phyloP scores from a whole-genome alignment of 106 monocot species.

The Dendrobium officinale region DNA sequence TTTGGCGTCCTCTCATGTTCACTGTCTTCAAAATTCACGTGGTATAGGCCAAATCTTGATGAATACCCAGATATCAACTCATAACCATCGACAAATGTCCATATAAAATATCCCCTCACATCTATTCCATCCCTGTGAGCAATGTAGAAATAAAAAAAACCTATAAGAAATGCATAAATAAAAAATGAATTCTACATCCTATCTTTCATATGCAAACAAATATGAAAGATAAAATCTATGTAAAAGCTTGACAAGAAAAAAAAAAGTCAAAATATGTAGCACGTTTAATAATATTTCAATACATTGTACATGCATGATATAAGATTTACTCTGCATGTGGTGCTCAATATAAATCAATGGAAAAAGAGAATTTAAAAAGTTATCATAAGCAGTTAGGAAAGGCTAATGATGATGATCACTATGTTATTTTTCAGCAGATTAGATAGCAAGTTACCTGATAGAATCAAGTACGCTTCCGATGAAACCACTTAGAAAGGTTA shows the following conservation, averaged over 20 bases:
- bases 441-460: slow-evolving; percentile 13
- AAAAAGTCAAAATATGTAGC: no score
- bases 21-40: slow-evolving; percentile 34
- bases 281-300: not conserved
- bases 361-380: not conserved
- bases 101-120: slow-evolving; percentile 33
- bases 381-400: not conserved
- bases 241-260: not conserved
- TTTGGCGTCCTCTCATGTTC: slow-evolving; percentile 27
- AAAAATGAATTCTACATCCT: not conserved
- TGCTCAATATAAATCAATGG: not conserved
- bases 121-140: slow-evolving; percentile 41
- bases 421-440: not conserved
- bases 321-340: not conserved
- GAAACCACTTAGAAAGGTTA: slow-evolving; percentile 6
- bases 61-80: slow-evolving; percentile 32
- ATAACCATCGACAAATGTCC: slow-evolving; percentile 49
- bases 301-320: not conserved
- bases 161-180: not conserved
- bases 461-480: slow-evolving; percentile 15
- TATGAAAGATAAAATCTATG: not conserved
- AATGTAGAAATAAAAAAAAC: slow-evolving; percentile 1
- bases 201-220: no score
- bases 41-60: slow-evolving; percentile 28
- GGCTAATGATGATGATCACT: not conserved